A percentile compares a stretch with the other conserved stretches of the same genome.
phyloP scores from a whole-genome alignment of 352 stramenopile genomes.

The Thalassiosira allenii region DNA sequence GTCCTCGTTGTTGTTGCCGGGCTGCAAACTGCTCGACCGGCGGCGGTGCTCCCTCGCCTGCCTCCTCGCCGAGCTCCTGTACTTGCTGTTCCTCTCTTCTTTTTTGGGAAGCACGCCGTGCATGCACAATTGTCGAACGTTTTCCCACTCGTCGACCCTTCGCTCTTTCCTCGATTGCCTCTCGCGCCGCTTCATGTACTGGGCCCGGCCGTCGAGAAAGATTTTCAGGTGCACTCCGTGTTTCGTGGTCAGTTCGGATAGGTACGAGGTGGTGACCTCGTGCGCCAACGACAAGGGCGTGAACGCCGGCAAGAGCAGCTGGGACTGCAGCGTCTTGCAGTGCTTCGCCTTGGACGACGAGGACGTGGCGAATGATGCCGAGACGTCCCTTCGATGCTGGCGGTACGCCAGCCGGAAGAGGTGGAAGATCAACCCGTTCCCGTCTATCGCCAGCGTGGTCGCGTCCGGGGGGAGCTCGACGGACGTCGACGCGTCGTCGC shows the following conservation, averaged over 20 bases:
- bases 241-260: constrained; percentile 41
- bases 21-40: background rate
- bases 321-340: constrained; percentile 4
- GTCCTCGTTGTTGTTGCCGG: background rate
- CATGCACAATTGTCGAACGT: constrained; percentile 63
- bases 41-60: constrained; percentile 27
- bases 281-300: constrained; percentile 61
- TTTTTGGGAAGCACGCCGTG: constrained; percentile 50
- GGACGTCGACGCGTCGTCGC: background rate
- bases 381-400: constrained; percentile 50
- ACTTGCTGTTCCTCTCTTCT: constrained; percentile 2
- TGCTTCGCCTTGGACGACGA: background rate
- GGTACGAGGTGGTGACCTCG: constrained; percentile 67
- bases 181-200: constrained; percentile 40
- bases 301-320: constrained; percentile 58
- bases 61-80: constrained; percentile 26
- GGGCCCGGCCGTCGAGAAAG: constrained; percentile 70
- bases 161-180: constrained; percentile 9
- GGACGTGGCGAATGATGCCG: constrained; percentile 1
- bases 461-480: constrained; percentile 3
- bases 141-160: constrained; percentile 57
- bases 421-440: constrained; percentile 74
- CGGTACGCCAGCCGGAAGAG: constrained; percentile 69
- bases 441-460: constrained; percentile 71
- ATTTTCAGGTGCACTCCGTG: constrained; percentile 55